These are phyloP conservation scores for Candida ortonii DNA, from an alignment of 805 yeast genomes.

Conservation along the genomic window DNA sequence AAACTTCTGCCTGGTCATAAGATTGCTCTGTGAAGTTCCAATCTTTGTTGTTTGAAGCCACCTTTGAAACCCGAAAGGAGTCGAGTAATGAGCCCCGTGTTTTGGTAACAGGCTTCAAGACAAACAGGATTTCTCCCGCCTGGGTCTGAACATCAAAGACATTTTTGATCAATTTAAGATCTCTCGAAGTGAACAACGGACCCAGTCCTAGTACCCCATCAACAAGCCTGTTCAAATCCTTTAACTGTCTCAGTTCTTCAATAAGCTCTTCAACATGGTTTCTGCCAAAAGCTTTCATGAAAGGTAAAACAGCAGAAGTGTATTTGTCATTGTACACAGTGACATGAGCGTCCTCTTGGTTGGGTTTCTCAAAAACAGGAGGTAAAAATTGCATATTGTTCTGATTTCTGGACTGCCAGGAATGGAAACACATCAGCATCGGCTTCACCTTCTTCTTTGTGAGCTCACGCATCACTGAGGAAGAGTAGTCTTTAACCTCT, in stretches of 20 bases:
- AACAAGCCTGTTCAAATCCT: slow-evolving; percentile 16
- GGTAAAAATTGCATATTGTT: slow-evolving; percentile 1
- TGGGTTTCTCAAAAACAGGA: too few relatives aligned
- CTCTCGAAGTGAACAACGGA: slow-evolving; percentile 12
- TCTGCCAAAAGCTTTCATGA: slow-evolving; percentile 13
- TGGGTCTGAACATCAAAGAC: slow-evolving; percentile 10
- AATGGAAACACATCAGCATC: slow-evolving; percentile 17
- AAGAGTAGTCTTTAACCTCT: slow-evolving; percentile 16
- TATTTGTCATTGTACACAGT: slow-evolving; percentile 17
- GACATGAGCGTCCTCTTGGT: slow-evolving; percentile 7
- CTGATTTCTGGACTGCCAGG: slow-evolving; percentile 19
- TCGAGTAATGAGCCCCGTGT: too few relatives aligned
- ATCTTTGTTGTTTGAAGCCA: too few relatives aligned
- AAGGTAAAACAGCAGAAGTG: slow-evolving; percentile 12
- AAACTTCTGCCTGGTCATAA: too few relatives aligned
- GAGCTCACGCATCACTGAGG: slow-evolving; percentile 19
- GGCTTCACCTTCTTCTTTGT: slow-evolving; percentile 24
- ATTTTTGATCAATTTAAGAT: slow-evolving; percentile 10
- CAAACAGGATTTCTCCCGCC: slow-evolving; percentile 5
- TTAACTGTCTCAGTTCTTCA: slow-evolving; percentile 6
- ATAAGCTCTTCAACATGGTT: slow-evolving; percentile 11
- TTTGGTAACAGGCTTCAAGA: too few relatives aligned
- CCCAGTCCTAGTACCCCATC: slow-evolving; percentile 9
- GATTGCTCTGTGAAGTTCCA: too few relatives aligned
- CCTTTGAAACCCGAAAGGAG: too few relatives aligned